Evolutionary conservation across 2,329 filamentous ascomycete genomes (phyloP).

Genomic region (Didymella segeticola): DNA sequence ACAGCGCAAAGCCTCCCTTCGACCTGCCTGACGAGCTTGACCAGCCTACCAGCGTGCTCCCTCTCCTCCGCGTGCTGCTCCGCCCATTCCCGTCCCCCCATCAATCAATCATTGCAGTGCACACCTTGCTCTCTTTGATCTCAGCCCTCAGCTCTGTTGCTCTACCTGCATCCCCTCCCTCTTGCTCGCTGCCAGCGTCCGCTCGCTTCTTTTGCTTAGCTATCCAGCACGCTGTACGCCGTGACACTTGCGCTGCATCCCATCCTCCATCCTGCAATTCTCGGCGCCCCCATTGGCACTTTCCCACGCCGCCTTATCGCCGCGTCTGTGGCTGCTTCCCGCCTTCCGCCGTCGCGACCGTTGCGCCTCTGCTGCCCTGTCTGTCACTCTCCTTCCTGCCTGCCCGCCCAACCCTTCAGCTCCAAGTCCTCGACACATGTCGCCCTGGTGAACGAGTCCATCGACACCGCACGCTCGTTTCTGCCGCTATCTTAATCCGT

Average conservation of each 20-base stretch:
- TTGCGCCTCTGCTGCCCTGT: conserved; percentile 18
- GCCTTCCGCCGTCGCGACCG: conserved; percentile 17
- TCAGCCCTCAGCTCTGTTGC: background rate
- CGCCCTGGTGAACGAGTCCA: conserved; percentile 38
- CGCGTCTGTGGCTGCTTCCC: conserved; percentile 15
- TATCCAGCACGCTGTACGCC: background rate
- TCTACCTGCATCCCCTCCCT: conserved; percentile 1
- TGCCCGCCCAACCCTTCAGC: conserved; percentile 29
- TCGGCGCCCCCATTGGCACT: conserved; percentile 12
- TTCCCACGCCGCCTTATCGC: conserved; percentile 14
- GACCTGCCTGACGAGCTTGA: background rate
- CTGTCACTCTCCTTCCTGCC: conserved; percentile 19
- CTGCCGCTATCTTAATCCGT: conserved; percentile 48
- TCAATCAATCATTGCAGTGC: background rate
- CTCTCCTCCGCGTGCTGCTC: conserved; percentile 14
- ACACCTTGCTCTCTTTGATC: conserved; percentile 1
- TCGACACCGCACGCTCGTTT: conserved; percentile 48
- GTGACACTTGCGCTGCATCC: conserved; percentile 12
- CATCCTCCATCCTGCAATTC: too few species aligned
- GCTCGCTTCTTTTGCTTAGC: conserved; percentile 24
- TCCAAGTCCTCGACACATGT: conserved; percentile 33
- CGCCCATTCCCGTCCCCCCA: conserved; percentile 9
- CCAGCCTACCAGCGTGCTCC: conserved; percentile 8
- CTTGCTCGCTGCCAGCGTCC: conserved; percentile 28
- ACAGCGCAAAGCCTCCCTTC: background rate